Base-by-base conservation (phyloP, 1,284 basidiomycete genomes). In the Anthracocystis setariae region DNA sequence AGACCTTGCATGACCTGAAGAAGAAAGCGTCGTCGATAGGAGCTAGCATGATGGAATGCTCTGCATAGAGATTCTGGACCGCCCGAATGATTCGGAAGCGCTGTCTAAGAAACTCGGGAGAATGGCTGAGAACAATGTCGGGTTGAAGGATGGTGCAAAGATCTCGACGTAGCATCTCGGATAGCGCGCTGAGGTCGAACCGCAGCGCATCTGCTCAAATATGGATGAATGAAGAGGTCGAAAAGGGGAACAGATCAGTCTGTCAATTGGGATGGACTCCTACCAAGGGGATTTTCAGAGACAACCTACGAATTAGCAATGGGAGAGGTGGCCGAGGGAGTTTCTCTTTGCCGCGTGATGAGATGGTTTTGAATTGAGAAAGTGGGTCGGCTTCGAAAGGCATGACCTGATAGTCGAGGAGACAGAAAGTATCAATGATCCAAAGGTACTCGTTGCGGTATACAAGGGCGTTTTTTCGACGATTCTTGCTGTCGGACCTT, bases 351-450 rank as follows among this genome's bases (percentile, higher is more conserved):
- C 58, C 64, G 0, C 39, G 40, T 15, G 39, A 40, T 15, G 55
- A 61, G 58, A 67, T 58, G 12, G 52, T 35, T 38, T 61, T 67
- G 49, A 67, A 57, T 3, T 61, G 58, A 5, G 58, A 15, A 18
- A 61, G 54, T 1, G 53, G 58, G 15, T 67, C 58, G 20, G 18
- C 18, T 20, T 13, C 10, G 21, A 61, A 5, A 2, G 64, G 58
- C 57, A 61, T 40, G 23, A 67, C 27, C 2, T 67, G 48, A 20
- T 61, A 67, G 43, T 67, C 64, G 24, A 67, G 49, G 1, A 67
- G 58, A 27, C 58, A 61, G 29, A 67, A 67, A 12, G 35, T 53
- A 37, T 67, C 64, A 25, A 61, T 18, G 9, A 67, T 48, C 8
- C 5, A 9, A 1, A 2, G 7, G 20, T 57, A 42, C 21, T 27